phyloP scores from a whole-genome alignment of 192 early-diverging fungal species.

The Podila verticillata region DNA sequence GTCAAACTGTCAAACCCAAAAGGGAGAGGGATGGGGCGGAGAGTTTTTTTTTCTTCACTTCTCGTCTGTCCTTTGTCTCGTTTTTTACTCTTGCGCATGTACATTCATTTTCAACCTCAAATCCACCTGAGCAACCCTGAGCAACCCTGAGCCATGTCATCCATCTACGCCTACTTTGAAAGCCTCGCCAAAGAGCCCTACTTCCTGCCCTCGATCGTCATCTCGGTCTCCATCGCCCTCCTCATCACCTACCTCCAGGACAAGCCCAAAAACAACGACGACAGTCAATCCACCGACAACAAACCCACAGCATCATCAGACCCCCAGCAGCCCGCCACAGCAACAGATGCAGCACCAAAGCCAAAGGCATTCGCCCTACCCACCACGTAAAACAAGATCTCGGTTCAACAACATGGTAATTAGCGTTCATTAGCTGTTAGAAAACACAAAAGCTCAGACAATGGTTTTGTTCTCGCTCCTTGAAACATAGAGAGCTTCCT shows the following conservation, averaged over 20 bases:
- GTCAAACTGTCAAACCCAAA: too few species aligned
- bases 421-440: too few species aligned
- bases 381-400: slow-evolving; percentile 20
- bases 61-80: background rate
- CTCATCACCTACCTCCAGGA: slow-evolving; percentile 26
- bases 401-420: background rate
- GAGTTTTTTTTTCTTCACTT: background rate
- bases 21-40: background rate
- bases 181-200: slow-evolving; percentile 28
- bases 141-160: background rate
- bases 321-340: background rate
- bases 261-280: background rate
- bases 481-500: slow-evolving; percentile 22
- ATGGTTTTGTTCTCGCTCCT: background rate
- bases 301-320: background rate
- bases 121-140: too few species aligned
- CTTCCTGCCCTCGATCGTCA: slow-evolving; percentile 20
- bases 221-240: slow-evolving; percentile 20
- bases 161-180: slow-evolving; percentile 19
- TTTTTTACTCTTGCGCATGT: background rate
- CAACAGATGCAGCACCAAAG: slow-evolving; percentile 13
- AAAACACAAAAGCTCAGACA: background rate
- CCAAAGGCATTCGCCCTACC: slow-evolving; percentile 50
- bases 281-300: background rate
- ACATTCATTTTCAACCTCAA: background rate